Base-by-base conservation (phyloP, 768 basidiomycete genomes). In the Amanita polypyramis region DNA sequence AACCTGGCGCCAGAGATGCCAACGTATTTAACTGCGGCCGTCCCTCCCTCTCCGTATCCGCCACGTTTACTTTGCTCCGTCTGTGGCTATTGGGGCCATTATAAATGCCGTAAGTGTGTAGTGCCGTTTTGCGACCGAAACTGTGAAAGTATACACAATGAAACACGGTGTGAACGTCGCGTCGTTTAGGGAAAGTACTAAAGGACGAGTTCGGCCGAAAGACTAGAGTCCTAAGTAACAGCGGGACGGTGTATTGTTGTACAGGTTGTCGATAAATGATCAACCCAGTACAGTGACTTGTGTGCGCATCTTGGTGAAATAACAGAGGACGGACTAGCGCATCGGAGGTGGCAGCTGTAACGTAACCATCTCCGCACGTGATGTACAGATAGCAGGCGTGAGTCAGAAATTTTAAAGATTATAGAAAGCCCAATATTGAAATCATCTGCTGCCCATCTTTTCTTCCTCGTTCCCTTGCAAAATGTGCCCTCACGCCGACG, bases 51-150 rank as follows among this genome's bases (percentile, higher is more conserved):
- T 0, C 62, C 60, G 1, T 76, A 81, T 49, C 86, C 89, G 5
- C 75, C 82, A 6, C 79, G 86, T 35, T 65, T 78, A 54, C 58
- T 92, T 11, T 93, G 90, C 58, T 79, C 86, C n/a, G 84, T 91
- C 20, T 92, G 90, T 55, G 87, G 90, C 2, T 91, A 86, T 61
- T 85, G 77, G 76, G 88, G 85, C 5, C 69, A 70, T 3, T 92
- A 93, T 59, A 81, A 75, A 47, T 93, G 90, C 66, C 76, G 74
- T 51, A 77, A 75, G 55, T 92, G 90, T 63, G 78, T 79, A 0
- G 70, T 88, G 71, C 69, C 80, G 1, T 91, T 81, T 54, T 92
- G 90, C 54, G 81, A 82, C 60, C 65, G 70, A 35, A 79, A 77
- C 47, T 93, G 90, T 56, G 77, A 82, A 57, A 66, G 67, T 15